Percentiles rank a stretch among this genome's conserved stretches.
phyloP scores from a whole-genome alignment of 2,329 filamentous ascomycete genomes.

The Beauveria caledonica region DNA sequence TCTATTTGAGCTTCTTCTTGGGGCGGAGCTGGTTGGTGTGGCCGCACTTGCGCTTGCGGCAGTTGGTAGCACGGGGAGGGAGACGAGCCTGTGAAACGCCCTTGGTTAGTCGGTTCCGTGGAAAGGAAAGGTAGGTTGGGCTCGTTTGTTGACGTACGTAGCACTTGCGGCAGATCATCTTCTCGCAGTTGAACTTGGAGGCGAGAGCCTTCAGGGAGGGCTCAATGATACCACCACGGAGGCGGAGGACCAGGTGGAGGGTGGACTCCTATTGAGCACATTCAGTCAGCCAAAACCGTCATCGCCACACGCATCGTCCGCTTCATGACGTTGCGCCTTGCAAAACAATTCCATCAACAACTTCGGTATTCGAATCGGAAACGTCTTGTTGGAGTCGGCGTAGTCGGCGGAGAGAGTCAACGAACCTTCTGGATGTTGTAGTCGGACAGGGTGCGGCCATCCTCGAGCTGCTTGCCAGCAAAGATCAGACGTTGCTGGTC shows the following conservation, averaged over 20 bases:
- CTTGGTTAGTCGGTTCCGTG: conserved; percentile 1
- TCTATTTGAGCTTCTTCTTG: conserved; percentile 99
- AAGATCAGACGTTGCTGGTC: conserved; percentile 99
- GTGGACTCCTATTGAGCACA: conserved; percentile 69
- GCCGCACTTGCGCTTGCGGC: conserved; percentile 99
- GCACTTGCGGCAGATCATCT: conserved; percentile 99
- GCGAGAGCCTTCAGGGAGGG: conserved; percentile 96
- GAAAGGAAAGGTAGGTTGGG: neutral
- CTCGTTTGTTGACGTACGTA: conserved; percentile 60
- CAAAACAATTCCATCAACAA: neutral
- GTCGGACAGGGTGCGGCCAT: conserved; percentile 91
- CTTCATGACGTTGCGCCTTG: neutral
- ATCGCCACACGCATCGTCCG: neutral
- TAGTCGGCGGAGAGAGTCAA: conserved; percentile 14
- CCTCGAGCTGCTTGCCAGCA: conserved; percentile 97
- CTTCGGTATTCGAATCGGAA: neutral
- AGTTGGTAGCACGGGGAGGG: conserved; percentile 98
- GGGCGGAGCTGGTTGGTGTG: conserved; percentile 99
- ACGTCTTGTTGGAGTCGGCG: neutral
- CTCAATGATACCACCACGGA: conserved; percentile 99
- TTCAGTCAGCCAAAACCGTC: conserved; percentile 23
- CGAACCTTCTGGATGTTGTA: conserved; percentile 99
- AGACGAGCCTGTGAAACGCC: conserved; percentile 56
- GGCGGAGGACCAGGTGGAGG: conserved; percentile 95
- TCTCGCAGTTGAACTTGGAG: conserved; percentile 99